Base-by-base conservation (phyloP, 2,329 filamentous ascomycete genomes). In the Septoria linicola region DNA sequence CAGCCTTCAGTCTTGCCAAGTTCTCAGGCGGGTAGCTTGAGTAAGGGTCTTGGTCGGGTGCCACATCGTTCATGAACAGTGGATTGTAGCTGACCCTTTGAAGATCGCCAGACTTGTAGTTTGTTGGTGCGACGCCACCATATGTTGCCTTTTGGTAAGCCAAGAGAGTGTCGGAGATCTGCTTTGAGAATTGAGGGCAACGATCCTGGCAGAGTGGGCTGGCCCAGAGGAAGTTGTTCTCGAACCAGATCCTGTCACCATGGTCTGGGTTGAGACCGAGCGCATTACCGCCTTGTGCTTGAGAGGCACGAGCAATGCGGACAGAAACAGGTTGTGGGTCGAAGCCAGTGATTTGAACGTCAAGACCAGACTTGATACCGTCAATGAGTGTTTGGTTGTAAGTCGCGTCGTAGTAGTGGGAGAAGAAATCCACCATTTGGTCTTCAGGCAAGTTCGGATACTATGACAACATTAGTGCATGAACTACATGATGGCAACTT, bases 61-160 rank as follows among this genome's bases (percentile, higher is more conserved):
- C 57, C 2, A 56, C 59, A 47, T 64, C 57, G 35, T 64, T 62
- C 56, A 61, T 55, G 42, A 61, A 62, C 3, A 58, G 27, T 1
- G 58, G 58, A 27, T 54, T 57, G 45, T 58, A 58, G 13, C 43
- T 45, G 3, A 37, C 27, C n/a, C 16, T 48, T 21, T 40, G 16
- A 16, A 45, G n/a, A 41, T 55, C 43, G 13, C 53, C 58, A 11
- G 53, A 58, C 27, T 54, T 25, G 30, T 57, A 60, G 27, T 57
- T 58, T n/a, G 51, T 60, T 6, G 55, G 47, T 11, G 45, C n/a
- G 4, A 57, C 39, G 17, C 47, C 47, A 1, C 14, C 49, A 30
- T 56, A 53, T 13, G 45, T 53, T 25, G 30, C 4, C 31, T 57
- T 54, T n/a, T 56, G 53, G 11, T 51, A 58, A 1, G 34, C 41